phyloP scores from a whole-genome alignment of 192 early-diverging fungal species.

The Backusella luteola region DNA sequence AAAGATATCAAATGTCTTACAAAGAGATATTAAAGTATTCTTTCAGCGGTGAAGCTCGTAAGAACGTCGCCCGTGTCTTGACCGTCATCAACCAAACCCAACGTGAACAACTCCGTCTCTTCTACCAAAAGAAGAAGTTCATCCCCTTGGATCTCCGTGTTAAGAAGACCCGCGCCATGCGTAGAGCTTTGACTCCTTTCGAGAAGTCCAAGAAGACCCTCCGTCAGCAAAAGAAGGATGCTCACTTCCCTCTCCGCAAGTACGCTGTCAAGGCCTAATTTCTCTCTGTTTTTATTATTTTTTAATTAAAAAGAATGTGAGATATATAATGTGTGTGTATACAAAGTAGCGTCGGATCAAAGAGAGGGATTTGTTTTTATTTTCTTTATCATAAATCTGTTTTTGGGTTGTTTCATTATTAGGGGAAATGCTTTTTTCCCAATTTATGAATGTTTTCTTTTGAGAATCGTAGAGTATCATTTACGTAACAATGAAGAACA shows the following conservation, averaged over 20 bases:
- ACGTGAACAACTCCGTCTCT: constrained; percentile 83
- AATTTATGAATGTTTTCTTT: not conserved
- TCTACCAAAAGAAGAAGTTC: constrained; percentile 97
- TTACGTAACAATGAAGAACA: not conserved
- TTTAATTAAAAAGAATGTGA: constrained; percentile 4
- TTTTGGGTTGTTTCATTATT: not conserved
- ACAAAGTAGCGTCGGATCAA: not conserved
- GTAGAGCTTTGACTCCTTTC: constrained; percentile 84
- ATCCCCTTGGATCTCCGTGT: constrained; percentile 92
- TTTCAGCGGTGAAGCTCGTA: constrained; percentile 79
- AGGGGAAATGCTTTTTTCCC: not conserved
- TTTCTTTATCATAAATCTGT: not conserved
- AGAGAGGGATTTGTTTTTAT: not conserved
- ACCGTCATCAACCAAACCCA: constrained; percentile 96
- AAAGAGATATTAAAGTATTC: not conserved
- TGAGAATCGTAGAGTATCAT: not conserved
- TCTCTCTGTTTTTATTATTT: not conserved
- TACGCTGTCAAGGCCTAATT: constrained; percentile 85
- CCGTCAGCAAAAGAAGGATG: constrained; percentile 85
- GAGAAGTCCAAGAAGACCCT: constrained; percentile 84
- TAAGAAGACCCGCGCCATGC: constrained; percentile 99
- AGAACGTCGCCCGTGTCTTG: constrained; percentile 91
- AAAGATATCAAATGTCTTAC: not conserved
- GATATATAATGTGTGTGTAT: not conserved
- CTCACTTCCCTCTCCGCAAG: constrained; percentile 91